Evolutionary conservation across 495 filamentous ascomycete genomes (phyloP).

Genomic region (Aspergillus heteromorphus): DNA sequence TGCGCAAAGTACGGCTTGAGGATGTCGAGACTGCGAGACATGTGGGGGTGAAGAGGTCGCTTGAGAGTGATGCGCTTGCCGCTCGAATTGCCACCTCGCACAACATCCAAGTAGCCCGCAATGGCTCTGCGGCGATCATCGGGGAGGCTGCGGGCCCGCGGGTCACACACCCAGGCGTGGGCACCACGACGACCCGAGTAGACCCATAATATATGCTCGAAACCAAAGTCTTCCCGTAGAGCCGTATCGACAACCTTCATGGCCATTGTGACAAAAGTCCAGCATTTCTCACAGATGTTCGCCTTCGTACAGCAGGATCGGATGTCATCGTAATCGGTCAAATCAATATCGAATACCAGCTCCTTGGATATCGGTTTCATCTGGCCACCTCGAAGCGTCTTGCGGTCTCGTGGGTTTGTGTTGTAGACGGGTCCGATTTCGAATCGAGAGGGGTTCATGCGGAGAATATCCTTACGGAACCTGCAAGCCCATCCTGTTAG

Average conservation of each 20-base stretch:
- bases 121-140: slow-evolving; percentile 78
- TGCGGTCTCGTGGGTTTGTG: slow-evolving; percentile 90
- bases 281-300: slow-evolving; percentile 90
- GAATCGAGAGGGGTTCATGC: slow-evolving; percentile 84
- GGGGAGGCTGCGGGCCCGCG: slow-evolving; percentile 72
- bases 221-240: slow-evolving; percentile 88
- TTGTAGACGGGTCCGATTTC: slow-evolving; percentile 96
- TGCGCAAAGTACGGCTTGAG: slow-evolving; percentile 71
- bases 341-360: slow-evolving; percentile 96
- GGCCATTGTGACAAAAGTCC: slow-evolving; percentile 95
- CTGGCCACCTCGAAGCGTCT: slow-evolving; percentile 57
- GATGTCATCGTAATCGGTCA: slow-evolving; percentile 97
- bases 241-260: slow-evolving; percentile 88
- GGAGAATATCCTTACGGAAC: slow-evolving; percentile 84
- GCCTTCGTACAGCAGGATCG: slow-evolving; percentile 91
- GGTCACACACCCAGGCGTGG: slow-evolving; percentile 99
- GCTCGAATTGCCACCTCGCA: slow-evolving; percentile 74
- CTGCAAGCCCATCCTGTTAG: slow-evolving; percentile 32
- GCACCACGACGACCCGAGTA: slow-evolving; percentile 94
- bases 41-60: slow-evolving; percentile 84
- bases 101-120: slow-evolving; percentile 79
- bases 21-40: slow-evolving; percentile 78
- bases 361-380: slow-evolving; percentile 84
- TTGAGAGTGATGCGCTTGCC: slow-evolving; percentile 84
- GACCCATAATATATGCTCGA: slow-evolving; percentile 95